A percentile compares a stretch with the other conserved stretches of the same genome.
Conservation (phyloP, 805 yeast species). For the Myxozyma geophila region DNA sequence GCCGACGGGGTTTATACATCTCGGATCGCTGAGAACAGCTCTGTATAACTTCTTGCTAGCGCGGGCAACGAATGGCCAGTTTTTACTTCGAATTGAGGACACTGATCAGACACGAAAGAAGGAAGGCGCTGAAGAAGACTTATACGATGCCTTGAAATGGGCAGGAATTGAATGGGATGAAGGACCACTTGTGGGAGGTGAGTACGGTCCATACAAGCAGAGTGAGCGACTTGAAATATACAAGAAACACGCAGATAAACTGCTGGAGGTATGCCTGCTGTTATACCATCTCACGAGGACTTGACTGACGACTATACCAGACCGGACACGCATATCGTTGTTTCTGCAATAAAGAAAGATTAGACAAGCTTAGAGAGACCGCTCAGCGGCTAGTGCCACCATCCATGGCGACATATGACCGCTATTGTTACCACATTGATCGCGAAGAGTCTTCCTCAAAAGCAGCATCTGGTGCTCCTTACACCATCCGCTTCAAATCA, state of each 20-base stretch:
- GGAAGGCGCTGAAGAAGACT: slow-evolving; percentile 76
- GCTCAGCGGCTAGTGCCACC: slow-evolving; percentile 83
- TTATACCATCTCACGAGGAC: not conserved
- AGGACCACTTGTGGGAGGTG: slow-evolving; percentile 68
- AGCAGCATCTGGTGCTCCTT: slow-evolving; percentile 46
- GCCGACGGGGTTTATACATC: slow-evolving; percentile 93
- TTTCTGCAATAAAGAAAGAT: slow-evolving; percentile 79
- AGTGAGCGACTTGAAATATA: slow-evolving; percentile 77
- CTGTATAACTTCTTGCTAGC: slow-evolving; percentile 86
- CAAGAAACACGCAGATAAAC: slow-evolving; percentile 56
- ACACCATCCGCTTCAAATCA: slow-evolving; percentile 73
- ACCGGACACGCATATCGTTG: slow-evolving; percentile 83
- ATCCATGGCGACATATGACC: slow-evolving; percentile 87
- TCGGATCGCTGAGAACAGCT: slow-evolving; percentile 94
- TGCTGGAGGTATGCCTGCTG: slow-evolving; percentile 50
- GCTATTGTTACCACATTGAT: slow-evolving; percentile 64
- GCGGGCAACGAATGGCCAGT: slow-evolving; percentile 75
- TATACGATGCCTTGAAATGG: slow-evolving; percentile 78
- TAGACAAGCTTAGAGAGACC: slow-evolving; percentile 67
- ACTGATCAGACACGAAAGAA: slow-evolving; percentile 64
- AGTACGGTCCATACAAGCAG: slow-evolving; percentile 79
- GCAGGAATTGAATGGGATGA: slow-evolving; percentile 78
- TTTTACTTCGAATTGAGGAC: slow-evolving; percentile 84
- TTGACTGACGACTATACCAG: not conserved
- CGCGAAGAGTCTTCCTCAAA: slow-evolving; percentile 42